Evolutionary conservation across 2,329 filamentous ascomycete species (phyloP).

Genomic region (Fusarium pseudoanthophilum): DNA sequence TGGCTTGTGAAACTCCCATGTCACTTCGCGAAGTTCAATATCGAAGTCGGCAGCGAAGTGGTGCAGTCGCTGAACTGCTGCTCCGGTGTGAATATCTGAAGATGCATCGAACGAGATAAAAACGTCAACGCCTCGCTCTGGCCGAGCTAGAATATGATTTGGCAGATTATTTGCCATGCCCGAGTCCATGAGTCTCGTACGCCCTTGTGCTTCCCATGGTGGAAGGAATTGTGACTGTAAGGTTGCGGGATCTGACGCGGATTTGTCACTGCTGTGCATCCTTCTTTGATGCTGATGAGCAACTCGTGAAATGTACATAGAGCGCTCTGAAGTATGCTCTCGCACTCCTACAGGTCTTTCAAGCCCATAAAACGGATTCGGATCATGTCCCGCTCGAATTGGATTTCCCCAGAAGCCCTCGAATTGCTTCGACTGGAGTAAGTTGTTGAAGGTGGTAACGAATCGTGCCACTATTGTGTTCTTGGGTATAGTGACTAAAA

Average conservation of each 20-base stretch:
- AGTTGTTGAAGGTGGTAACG: constrained; percentile 1
- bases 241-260: fast-evolving
- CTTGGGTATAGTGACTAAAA: constrained; percentile 27
- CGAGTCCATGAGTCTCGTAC: constrained; percentile 34
- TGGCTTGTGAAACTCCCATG: not conserved
- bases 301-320: fast-evolving
- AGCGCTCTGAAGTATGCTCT: not conserved
- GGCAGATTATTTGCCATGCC: constrained; percentile 42
- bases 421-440: constrained; percentile 26
- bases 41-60: constrained; percentile 38
- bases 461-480: constrained; percentile 30
- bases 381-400: constrained; percentile 38
- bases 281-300: fast-evolving
- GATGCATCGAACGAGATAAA: constrained; percentile 38
- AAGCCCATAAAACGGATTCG: constrained; percentile 40
- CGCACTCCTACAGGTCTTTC: not conserved
- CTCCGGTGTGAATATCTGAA: constrained; percentile 29
- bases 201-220: constrained; percentile 37
- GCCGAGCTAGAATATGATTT: constrained; percentile 30
- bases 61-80: constrained; percentile 31
- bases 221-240: fast-evolving
- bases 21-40: constrained; percentile 19
- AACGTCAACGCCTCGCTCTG: constrained; percentile 29
- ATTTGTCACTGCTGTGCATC: fast-evolving
- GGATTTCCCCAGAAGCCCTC: constrained; percentile 41